Evolutionary conservation across 2,329 filamentous ascomycete genomes (phyloP).

Genomic region (Verruconis gallopava): DNA sequence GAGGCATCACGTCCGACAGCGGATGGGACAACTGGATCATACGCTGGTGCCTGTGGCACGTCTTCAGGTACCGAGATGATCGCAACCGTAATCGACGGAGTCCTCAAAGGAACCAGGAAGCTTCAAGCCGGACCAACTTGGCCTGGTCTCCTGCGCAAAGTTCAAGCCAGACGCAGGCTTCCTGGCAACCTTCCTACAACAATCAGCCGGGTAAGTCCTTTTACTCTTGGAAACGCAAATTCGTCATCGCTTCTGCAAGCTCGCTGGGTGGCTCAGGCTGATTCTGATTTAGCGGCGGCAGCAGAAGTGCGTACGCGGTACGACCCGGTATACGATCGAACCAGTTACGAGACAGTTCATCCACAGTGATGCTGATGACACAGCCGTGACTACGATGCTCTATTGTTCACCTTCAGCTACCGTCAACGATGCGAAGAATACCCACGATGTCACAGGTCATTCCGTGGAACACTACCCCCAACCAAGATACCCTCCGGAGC

Average conservation of each 20-base stretch:
- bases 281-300: not conserved
- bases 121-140: not conserved
- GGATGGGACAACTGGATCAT: constrained; percentile 38
- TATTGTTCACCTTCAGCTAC: no score
- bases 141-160: not conserved
- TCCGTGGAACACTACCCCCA: no score
- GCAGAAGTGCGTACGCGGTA: not conserved
- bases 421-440: no score
- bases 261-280: no score
- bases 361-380: no score
- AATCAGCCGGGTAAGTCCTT: no score
- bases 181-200: no score
- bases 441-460: no score
- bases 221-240: no score
- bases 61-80: constrained; percentile 35
- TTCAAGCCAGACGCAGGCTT: no score
- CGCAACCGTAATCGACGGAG: constrained; percentile 19
- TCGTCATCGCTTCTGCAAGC: no score
- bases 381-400: not conserved
- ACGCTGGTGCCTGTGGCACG: constrained; percentile 39
- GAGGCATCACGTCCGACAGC: constrained; percentile 27
- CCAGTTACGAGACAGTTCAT: not conserved
- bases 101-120: not conserved
- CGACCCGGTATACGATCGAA: not conserved
- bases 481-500: no score